phyloP scores from a whole-genome alignment of 441 rosid species.

The Sinapis alba region DNA sequence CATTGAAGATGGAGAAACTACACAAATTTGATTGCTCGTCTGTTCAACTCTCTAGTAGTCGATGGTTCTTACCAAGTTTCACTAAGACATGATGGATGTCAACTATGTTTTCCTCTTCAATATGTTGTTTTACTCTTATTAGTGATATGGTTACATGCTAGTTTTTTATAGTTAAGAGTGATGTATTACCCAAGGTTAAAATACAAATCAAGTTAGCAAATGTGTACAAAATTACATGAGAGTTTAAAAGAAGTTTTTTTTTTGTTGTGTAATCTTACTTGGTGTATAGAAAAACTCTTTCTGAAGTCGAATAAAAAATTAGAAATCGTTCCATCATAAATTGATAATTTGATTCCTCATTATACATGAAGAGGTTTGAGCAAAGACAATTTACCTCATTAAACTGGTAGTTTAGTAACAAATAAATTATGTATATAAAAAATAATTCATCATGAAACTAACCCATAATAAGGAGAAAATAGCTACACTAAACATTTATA shows the following conservation, averaged over 20 bases:
- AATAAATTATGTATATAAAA: no score
- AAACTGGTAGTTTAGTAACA: not conserved
- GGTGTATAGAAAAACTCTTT: not conserved
- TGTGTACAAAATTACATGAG: not conserved
- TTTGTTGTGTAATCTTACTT: not conserved
- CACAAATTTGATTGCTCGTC: not conserved
- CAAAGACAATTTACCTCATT: not conserved
- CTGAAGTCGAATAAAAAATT: not conserved
- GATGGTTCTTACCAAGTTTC: not conserved
- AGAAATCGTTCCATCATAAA: not conserved
- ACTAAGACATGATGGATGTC: not conserved
- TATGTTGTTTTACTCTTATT: not conserved
- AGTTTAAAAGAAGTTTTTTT: no score
- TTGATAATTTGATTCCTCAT: not conserved
- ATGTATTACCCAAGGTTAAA: not conserved
- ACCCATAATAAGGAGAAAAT: not conserved
- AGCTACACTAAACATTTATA: not conserved
- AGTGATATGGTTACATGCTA: not conserved
- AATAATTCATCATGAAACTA: not conserved
- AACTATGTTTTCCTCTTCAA: not conserved
- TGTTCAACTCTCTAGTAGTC: not conserved
- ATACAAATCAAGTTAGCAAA: not conserved
- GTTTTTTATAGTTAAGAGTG: not conserved
- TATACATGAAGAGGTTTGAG: not conserved
- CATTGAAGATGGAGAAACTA: not conserved